Percentiles rank a stretch among this genome's conserved stretches.
Evolutionary conservation across 2,329 filamentous ascomycete genomes (phyloP).

Genomic region (Pseudogymnoascus pannorum): DNA sequence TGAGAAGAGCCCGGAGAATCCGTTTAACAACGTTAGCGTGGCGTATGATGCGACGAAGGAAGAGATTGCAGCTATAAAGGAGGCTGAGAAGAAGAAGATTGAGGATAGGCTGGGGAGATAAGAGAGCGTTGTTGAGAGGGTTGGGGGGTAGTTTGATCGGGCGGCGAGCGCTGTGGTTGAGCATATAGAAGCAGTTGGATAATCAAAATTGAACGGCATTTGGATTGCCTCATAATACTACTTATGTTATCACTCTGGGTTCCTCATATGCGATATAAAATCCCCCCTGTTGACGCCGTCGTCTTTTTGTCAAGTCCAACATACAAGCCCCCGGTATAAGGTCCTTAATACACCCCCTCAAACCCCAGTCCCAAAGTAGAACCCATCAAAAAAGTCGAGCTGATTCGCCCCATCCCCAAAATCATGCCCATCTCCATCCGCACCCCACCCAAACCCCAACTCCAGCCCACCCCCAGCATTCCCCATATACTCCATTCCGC

Average conservation of each 20-base stretch:
- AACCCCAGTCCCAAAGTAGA: slow-evolving; percentile 38
- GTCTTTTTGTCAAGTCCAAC: not conserved
- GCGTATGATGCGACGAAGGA: slow-evolving; percentile 71
- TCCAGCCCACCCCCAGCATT: slow-evolving; percentile 11
- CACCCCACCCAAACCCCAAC: slow-evolving; percentile 14
- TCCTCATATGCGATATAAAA: not conserved
- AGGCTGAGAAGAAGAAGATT: slow-evolving; percentile 63
- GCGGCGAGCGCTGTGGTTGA: not conserved
- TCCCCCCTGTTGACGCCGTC: not conserved
- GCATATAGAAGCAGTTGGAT: not conserved
- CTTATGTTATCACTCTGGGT: not conserved
- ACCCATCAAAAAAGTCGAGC: slow-evolving; percentile 41
- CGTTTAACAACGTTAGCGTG: slow-evolving; percentile 78
- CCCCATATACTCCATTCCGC: slow-evolving; percentile 3
- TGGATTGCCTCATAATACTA: not conserved
- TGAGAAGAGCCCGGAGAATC: slow-evolving; percentile 89
- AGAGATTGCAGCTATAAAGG: slow-evolving; percentile 60
- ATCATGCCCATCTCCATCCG: slow-evolving; percentile 13
- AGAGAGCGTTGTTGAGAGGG: not conserved
- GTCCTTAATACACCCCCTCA: not conserved
- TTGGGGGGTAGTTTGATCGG: not conserved
- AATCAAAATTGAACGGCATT: slow-evolving; percentile 4
- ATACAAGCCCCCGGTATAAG: no score
- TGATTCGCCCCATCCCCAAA: slow-evolving; percentile 12
- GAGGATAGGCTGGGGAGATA: slow-evolving; percentile 57